Evolutionary conservation across 306 rosid species (phyloP).

Genomic region (Myrica gale): DNA sequence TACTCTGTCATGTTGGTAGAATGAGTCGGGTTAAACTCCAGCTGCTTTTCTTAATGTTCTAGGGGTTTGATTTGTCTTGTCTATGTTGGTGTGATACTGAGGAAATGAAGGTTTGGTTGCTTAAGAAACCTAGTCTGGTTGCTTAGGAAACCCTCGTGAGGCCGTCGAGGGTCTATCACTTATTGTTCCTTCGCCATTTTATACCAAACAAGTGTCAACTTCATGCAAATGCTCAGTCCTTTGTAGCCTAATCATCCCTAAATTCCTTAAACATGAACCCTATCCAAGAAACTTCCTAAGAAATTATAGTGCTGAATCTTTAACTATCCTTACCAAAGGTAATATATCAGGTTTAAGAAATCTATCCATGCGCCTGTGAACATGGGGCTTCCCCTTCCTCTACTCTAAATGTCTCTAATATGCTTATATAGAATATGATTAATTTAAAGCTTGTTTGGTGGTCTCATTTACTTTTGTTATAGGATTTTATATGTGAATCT

Average conservation of each 20-base stretch:
- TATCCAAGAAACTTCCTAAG: background rate
- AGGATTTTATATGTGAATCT: slow-evolving; percentile 3
- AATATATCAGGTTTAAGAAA: background rate
- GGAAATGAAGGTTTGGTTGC: too few species aligned
- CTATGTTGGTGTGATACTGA: background rate
- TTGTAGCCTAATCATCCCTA: background rate
- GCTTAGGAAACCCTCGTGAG: background rate
- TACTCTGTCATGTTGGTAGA: too few species aligned
- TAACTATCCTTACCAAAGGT: background rate
- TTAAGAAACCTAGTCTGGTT: too few species aligned
- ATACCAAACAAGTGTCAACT: background rate
- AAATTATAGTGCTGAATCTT: background rate
- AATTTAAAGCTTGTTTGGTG: background rate
- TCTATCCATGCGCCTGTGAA: background rate
- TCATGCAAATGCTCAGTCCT: background rate
- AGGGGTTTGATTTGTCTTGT: background rate
- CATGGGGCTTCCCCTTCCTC: background rate
- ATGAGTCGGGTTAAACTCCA: background rate
- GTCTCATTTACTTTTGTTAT: background rate
- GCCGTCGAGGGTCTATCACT: background rate
- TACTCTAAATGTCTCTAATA: background rate
- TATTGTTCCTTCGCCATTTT: background rate
- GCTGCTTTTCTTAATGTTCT: background rate
- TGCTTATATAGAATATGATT: background rate
- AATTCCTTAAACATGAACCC: background rate